phyloP scores from a whole-genome alignment of 352 stramenopile species.

The Phytopythium litorale region DNA sequence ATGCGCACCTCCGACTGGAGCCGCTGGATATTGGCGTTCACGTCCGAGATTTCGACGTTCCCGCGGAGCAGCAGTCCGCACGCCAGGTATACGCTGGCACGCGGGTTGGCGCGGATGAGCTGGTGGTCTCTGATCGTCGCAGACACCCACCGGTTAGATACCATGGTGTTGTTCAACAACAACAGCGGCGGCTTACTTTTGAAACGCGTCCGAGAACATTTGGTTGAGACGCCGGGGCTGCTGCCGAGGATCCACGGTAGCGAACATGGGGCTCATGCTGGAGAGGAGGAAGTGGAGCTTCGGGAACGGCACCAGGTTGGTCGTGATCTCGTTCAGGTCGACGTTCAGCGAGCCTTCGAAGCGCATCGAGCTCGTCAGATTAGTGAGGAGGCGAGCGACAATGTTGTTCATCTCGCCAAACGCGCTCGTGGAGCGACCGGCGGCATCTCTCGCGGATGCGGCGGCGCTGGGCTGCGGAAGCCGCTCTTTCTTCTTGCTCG shows the following conservation, averaged over 20 bases:
- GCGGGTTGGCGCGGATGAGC: conserved; percentile 69
- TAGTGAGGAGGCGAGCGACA: conserved; percentile 96
- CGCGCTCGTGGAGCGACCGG: conserved; percentile 38
- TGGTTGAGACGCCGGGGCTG: conserved; percentile 52
- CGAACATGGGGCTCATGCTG: conserved; percentile 64
- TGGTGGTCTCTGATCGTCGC: conserved; percentile 52
- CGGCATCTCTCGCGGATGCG: conserved; percentile 6
- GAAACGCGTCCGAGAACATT: conserved; percentile 68
- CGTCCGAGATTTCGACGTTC: conserved; percentile 82
- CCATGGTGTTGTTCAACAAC: background rate
- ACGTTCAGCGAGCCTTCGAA: conserved; percentile 99
- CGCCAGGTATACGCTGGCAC: conserved; percentile 74
- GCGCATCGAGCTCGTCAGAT: conserved; percentile 98
- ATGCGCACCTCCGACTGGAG: conserved; percentile 81
- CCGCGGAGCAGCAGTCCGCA: conserved; percentile 84
- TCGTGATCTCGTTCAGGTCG: conserved; percentile 99
- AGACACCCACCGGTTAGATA: conserved; percentile 10
- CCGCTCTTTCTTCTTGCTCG: conserved; percentile 18
- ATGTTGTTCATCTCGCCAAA: conserved; percentile 99
- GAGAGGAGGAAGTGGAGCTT: conserved; percentile 98
- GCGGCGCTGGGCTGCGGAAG: background rate
- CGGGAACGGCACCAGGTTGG: conserved; percentile 98
- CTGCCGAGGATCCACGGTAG: conserved; percentile 39
- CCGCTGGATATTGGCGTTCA: conserved; percentile 86
- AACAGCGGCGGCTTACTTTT: conserved; percentile 27